These are phyloP conservation scores for Rhytidhysteron rufulum DNA, from an alignment of 2,329 filamentous ascomycete genomes.

Conservation along the genomic window DNA sequence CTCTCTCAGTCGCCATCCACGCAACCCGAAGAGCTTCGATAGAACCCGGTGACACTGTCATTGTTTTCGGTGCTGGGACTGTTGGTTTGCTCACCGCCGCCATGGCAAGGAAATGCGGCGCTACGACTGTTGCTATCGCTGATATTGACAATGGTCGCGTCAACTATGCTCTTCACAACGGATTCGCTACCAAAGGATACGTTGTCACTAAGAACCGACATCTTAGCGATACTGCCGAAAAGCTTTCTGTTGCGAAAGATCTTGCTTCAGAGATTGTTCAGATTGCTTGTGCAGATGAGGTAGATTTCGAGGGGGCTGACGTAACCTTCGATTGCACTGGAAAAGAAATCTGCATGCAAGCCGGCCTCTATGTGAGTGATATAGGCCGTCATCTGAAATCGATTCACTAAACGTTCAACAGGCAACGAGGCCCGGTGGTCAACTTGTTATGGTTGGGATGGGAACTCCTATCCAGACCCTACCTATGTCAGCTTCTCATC, in stretches of 20 bases:
- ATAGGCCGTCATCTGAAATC: neutral
- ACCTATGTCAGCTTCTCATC: conserved; percentile 51
- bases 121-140: conserved; percentile 38
- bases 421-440: conserved; percentile 47
- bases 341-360: conserved; percentile 41
- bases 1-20: conserved; percentile 81
- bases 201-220: conserved; percentile 25
- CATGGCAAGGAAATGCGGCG: conserved; percentile 39
- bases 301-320: conserved; percentile 37
- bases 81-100: conserved; percentile 38
- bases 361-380: conserved; percentile 37
- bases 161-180: conserved; percentile 35
- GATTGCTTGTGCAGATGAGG: conserved; percentile 32
- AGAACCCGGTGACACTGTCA: conserved; percentile 69
- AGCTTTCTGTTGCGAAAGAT: conserved; percentile 31
- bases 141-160: conserved; percentile 39
- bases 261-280: conserved; percentile 33
- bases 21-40: conserved; percentile 72
- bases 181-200: conserved; percentile 38
- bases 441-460: conserved; percentile 55
- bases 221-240: conserved; percentile 25
- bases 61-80: conserved; percentile 83
- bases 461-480: conserved; percentile 53
- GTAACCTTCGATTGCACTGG: conserved; percentile 41
- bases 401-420: conserved; percentile 14